Conservation (phyloP, 2,329 filamentous ascomycete genomes). For the Monosporascus ibericus region DNA sequence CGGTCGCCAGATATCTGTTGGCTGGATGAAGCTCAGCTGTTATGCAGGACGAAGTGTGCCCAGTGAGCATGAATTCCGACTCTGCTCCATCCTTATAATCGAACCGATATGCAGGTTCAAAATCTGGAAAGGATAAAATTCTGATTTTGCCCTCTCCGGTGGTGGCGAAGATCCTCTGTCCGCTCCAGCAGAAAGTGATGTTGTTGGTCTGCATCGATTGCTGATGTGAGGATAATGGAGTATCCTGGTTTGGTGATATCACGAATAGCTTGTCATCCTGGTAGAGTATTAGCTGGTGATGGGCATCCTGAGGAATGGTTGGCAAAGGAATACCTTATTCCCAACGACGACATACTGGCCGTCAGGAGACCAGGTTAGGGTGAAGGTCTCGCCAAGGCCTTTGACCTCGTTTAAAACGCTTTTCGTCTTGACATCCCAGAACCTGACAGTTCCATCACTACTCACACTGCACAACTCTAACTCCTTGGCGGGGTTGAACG, state of each 20-base stretch:
- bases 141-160: slow-evolving; percentile 66
- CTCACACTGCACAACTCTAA: slow-evolving; percentile 71
- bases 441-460: slow-evolving; percentile 65
- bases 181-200: slow-evolving; percentile 68
- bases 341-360: slow-evolving; percentile 66
- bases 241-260: slow-evolving; percentile 53
- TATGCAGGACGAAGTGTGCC: slow-evolving; percentile 68
- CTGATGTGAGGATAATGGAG: slow-evolving; percentile 51
- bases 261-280: slow-evolving; percentile 58
- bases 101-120: slow-evolving; percentile 49
- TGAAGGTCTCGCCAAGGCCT: slow-evolving; percentile 60
- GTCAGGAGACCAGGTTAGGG: slow-evolving; percentile 67
- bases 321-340: slow-evolving; percentile 51
- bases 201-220: slow-evolving; percentile 65
- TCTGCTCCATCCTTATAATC: slow-evolving; percentile 37
- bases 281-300: slow-evolving; percentile 8
- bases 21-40: slow-evolving; percentile 64
- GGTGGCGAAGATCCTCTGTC: slow-evolving; percentile 63
- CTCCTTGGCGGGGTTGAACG: slow-evolving; percentile 72
- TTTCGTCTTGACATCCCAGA: slow-evolving; percentile 76
- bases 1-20: slow-evolving; percentile 66
- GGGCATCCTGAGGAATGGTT: not conserved
- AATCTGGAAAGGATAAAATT: slow-evolving; percentile 61
- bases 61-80: slow-evolving; percentile 57
- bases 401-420: slow-evolving; percentile 64